These are phyloP conservation scores for Cryptosporidium meleagridis DNA, from an alignment of 169 alveolate species.

Conservation along the genomic window DNA sequence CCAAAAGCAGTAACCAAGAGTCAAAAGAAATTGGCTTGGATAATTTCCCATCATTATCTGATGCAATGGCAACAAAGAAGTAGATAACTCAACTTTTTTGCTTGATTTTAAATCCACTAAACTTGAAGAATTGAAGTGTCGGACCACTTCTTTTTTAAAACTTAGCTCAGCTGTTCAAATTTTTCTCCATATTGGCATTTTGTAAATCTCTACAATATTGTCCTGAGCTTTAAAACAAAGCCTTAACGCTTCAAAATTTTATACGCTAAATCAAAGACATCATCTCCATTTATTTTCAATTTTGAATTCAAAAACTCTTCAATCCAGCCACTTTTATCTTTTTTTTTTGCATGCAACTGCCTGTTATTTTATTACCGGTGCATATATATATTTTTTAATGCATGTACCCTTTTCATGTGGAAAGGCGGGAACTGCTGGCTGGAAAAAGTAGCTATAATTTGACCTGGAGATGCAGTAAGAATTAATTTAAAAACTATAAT, in stretches of 20 bases:
- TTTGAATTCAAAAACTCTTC: too few species aligned
- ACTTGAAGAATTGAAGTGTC: not conserved
- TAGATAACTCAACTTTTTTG: not conserved
- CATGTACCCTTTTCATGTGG: not conserved
- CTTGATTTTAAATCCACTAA: not conserved
- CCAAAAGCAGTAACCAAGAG: not conserved
- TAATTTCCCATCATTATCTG: constrained; percentile 34
- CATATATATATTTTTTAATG: not conserved
- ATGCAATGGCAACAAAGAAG: constrained; percentile 26
- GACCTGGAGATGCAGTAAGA: not conserved
- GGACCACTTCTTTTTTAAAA: too few species aligned
- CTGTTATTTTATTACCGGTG: not conserved
- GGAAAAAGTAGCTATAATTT: not conserved
- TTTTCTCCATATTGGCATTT: not conserved
- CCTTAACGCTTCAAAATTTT: not conserved
- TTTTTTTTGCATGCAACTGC: not conserved
- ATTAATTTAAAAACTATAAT: too few species aligned
- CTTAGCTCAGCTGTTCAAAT: not conserved
- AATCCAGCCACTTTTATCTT: not conserved
- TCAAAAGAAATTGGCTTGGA: not conserved
- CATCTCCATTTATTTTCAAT: not conserved
- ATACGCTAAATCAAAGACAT: not conserved
- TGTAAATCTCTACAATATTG: not conserved
- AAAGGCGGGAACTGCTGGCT: not conserved
- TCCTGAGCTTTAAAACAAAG: not conserved